Evolutionary conservation across 2,329 filamentous ascomycete genomes (phyloP), one percentile per base, ranked within the genome.

Genomic region (Hirsutella rhossiliensis): DNA sequence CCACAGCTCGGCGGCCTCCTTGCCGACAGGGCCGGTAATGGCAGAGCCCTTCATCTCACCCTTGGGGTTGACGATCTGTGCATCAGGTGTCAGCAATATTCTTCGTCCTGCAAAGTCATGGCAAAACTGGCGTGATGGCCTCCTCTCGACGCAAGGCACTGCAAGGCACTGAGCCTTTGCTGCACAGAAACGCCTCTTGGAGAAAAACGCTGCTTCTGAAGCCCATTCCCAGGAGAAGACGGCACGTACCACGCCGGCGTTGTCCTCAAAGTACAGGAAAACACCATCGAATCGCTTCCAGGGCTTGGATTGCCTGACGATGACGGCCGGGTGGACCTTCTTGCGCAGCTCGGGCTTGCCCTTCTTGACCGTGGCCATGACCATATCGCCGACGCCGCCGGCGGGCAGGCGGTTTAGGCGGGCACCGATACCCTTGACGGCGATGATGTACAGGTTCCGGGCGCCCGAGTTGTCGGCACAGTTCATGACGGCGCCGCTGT

Each of bases 341-440:
- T 98, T 98, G 73, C 94, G 82, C 66, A 98, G 78, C 76, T 98
- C 94, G 54, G 94, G 94, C 87, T 98, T 98, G 76, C 94, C 92
- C 87, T 98, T 97, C 87, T 98, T 97, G 76, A 97, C 92, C 58
- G 92, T 97, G 57, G 90, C 90, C 89, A 98, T 97, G 68, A 97
- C 92, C 92, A 97, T 97, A 79, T 97, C 92, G 64, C 92, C 92
- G 62, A 96, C 90, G 80, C 92, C 92, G 60, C 86, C 92, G 63
- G 92, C 90, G 60, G 90, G 90, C 65, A 98, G 81, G 70, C 90
- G 82, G 83, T 97, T 97, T 62, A 97, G 84, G 61, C 90, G 88
- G 59, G 90, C 90, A 78, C 90, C 90, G 66, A 92, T 88, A 73
- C 90, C 90, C 81, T 94, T 95, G 75, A 98, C 90, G 71, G 90